These are phyloP conservation scores for Sclerotinia minor DNA, from an alignment of 2,329 filamentous ascomycete genomes.

Conservation along the genomic window DNA sequence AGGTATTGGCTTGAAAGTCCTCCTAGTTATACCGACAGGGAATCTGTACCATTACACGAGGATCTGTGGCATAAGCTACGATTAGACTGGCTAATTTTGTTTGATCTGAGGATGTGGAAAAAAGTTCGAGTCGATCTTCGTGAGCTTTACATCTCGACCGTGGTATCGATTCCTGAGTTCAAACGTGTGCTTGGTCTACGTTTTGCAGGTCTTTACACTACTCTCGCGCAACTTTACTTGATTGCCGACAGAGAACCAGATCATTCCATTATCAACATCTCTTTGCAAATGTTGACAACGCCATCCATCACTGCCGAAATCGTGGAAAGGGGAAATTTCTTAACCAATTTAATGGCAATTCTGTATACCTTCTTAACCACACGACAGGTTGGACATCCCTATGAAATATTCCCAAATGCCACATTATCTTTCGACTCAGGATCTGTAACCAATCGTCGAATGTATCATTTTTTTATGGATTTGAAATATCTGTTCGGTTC, in stretches of 20 bases:
- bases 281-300: constrained; percentile 92
- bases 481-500: constrained; percentile 88
- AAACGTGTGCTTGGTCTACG: constrained; percentile 89
- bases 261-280: constrained; percentile 97
- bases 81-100: constrained; percentile 91
- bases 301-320: constrained; percentile 96
- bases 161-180: constrained; percentile 93
- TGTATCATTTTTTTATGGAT: constrained; percentile 98
- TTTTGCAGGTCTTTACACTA: constrained; percentile 94
- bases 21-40: constrained; percentile 62
- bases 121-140: constrained; percentile 86
- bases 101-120: constrained; percentile 96
- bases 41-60: constrained; percentile 70
- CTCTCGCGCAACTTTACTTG: constrained; percentile 88
- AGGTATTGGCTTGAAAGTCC: constrained; percentile 87
- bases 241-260: constrained; percentile 96
- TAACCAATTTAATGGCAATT: constrained; percentile 93
- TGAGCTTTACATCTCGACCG: constrained; percentile 92
- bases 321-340: constrained; percentile 90
- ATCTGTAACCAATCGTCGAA: constrained; percentile 88
- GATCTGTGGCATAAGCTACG: constrained; percentile 87
- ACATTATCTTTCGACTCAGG: constrained; percentile 92
- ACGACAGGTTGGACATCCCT: constrained; percentile 90
- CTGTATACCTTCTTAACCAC: constrained; percentile 97
- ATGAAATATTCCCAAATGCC: constrained; percentile 81